phyloP scores from a whole-genome alignment of 2,329 filamentous ascomycete species.

The Mycosphaerella sp. region DNA sequence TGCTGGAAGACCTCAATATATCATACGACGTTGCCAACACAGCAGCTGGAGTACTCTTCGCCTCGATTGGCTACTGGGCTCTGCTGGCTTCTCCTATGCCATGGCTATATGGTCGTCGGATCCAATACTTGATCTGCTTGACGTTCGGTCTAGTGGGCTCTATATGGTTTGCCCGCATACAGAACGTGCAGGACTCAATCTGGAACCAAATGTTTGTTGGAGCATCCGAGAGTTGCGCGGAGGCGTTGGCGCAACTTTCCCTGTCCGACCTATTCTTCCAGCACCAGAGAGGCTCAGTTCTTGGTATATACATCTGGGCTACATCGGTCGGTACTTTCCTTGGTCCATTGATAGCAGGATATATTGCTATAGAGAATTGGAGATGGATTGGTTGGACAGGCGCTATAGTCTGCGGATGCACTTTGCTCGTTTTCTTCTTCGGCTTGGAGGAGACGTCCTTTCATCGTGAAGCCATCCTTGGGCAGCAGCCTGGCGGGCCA shows the following conservation, averaged over 20 bases:
- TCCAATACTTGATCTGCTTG: conserved; percentile 51
- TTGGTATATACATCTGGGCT: conserved; percentile 52
- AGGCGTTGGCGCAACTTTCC: conserved; percentile 53
- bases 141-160: conserved; percentile 46
- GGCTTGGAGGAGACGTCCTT: conserved; percentile 51
- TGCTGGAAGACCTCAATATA: conserved; percentile 48
- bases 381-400: conserved; percentile 51
- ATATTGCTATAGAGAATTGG: conserved; percentile 47
- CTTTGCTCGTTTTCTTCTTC: conserved; percentile 47
- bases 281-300: conserved; percentile 50
- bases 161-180: conserved; percentile 49
- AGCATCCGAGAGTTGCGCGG: conserved; percentile 51
- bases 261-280: conserved; percentile 54
- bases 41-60: conserved; percentile 52
- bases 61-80: conserved; percentile 52
- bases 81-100: conserved; percentile 49
- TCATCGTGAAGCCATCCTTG: conserved; percentile 40
- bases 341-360: conserved; percentile 49
- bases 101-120: conserved; percentile 50
- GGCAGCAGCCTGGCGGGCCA: conserved; percentile 22
- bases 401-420: conserved; percentile 45
- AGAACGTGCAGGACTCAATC: conserved; percentile 43
- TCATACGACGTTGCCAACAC: conserved; percentile 50
- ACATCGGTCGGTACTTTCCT: conserved; percentile 53
- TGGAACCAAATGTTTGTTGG: conserved; percentile 55